Base-by-base conservation (phyloP, 1,284 basidiomycete species). In the Irpex lacteus region DNA sequence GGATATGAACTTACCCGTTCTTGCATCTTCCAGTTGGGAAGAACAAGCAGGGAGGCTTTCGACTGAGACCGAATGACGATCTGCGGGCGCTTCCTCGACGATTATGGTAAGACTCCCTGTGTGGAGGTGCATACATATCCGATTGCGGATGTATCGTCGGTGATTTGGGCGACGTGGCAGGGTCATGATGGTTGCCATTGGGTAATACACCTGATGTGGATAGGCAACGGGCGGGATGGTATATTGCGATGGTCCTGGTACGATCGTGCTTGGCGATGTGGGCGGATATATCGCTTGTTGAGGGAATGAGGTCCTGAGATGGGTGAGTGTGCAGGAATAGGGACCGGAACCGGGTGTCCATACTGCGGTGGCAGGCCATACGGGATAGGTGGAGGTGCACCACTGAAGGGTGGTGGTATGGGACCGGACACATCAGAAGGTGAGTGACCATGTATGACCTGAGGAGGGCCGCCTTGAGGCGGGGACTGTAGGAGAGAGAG, bases 1-100 rank as follows among this genome's bases (percentile, higher is more conserved):
- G 49, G 47, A 55, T 13, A 15, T 26, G 40, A 59, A 80, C 86
- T 67, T 77, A 90, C 90, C 90, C 91, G 71, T 94, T 94, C 77
- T 90, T 92, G 79, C 91, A 94, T 71, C 87, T 82, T 68, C 92
- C 92, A 61, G 87, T 77, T 13, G 91, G 92, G 82, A 88, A 94
- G 81, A 94, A 94, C 59, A 92, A 75, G 72, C 92, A 94, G 8
- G 90, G 84, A 32, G 90, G 91, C 71, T 89, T 91, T 52, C 86
- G 75, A 63, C 67, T 80, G 54, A 80, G 80, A 37, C 80, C 82
- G 66, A 88, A 86, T 15, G 89, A 87, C 11, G 82, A 77, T 61
- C 87, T 81, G 34, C 88, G 85, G 65, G 78, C 74, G 67, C 80
- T 76, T 18, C 88, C 88, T 64, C 88, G 82, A 61, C 89, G 83